Base-by-base conservation (phyloP, 2,329 filamentous ascomycete genomes). In the Xylaria sp. region DNA sequence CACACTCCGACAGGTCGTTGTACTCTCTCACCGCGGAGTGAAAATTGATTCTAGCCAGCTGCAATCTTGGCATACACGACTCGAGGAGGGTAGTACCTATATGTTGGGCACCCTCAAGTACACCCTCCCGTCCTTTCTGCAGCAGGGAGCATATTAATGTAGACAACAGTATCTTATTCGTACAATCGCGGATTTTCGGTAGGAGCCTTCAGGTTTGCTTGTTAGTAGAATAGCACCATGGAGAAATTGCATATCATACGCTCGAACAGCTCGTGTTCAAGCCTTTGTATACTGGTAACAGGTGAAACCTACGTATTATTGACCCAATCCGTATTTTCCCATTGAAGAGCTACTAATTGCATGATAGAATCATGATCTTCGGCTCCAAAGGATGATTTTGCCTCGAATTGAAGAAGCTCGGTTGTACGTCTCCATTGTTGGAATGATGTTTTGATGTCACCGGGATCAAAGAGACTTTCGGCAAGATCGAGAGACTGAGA, bases 131-230 rank as follows among this genome's bases (percentile, higher is more conserved):
- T 33, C 45, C 46, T 46, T 53, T 60, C 42, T 57, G 11, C 40
- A 63, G 19, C 31, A 63, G n/a, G 15, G 56, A 52, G 51, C 61
- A 63, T 17, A 60, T 56, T 6, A 63, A 40, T 42, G 50, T 56
- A 6, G 61, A 63, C 19, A 53, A 31, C 2, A 63, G 28, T 14
- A 56, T 42, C 28, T 23, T 57, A 21, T 60, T 37, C 15, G 57
- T 45, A 23, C 31, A 15, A 38, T 60, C 45, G 11, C 56, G 45
- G 43, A 60, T 11, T 21, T 63, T 63, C 5, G 56, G 61, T 23
- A 63, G 1, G 21, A 60, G 25, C 37, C 61, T 60, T 21, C 9
- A 31, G 19, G 33, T 53, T 43, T 14, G 7, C 37, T 40, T 49
- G 47, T 62, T n/a, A 62, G 52, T 47, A 43, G 4, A 40, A 12